phyloP scores from a whole-genome alignment of 768 basidiomycete species.

The Stropharia rugosoannulata region DNA sequence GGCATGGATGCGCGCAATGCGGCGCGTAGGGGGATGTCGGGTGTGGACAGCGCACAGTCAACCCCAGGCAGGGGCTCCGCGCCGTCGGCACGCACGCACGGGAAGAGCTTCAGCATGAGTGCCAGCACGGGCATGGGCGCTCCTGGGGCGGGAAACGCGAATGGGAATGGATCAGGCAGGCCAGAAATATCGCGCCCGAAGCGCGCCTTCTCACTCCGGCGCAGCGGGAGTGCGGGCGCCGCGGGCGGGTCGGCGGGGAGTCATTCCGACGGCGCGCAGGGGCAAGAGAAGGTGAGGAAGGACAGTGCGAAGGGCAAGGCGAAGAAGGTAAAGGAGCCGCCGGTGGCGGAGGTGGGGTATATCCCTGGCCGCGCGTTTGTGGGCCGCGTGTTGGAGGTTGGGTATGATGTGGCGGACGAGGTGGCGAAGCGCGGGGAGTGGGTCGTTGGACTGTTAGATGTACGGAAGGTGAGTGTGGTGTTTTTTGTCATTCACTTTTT shows the following conservation, averaged over 20 bases:
- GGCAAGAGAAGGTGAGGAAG: neutral
- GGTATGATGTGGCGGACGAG: conserved; percentile 76
- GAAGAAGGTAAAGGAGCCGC: conserved; percentile 13
- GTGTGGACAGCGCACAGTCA: too few species aligned
- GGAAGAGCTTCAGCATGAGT: too few species aligned
- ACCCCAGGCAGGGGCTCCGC: too few species aligned
- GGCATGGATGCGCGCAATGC: too few species aligned
- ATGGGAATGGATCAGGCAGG: neutral
- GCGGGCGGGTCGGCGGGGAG: neutral
- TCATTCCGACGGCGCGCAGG: neutral
- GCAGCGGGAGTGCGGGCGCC: conserved; percentile 12
- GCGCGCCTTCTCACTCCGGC: conserved; percentile 19
- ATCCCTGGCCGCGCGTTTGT: conserved; percentile 89
- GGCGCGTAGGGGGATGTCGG: too few species aligned
- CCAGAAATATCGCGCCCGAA: conserved; percentile 6
- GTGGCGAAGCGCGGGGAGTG: conserved; percentile 76
- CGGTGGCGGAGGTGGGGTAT: conserved; percentile 56
- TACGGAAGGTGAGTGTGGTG: conserved; percentile 63
- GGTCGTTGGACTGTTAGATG: conserved; percentile 79
- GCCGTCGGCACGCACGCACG: too few species aligned
- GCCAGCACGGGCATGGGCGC: too few species aligned
- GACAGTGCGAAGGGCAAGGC: conserved; percentile 11
- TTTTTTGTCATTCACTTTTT: conserved; percentile 5
- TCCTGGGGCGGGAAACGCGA: neutral
- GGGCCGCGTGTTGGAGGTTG: conserved; percentile 79